Conservation (phyloP, 2,329 filamentous ascomycete species). For the Leptographium flavum region DNA sequence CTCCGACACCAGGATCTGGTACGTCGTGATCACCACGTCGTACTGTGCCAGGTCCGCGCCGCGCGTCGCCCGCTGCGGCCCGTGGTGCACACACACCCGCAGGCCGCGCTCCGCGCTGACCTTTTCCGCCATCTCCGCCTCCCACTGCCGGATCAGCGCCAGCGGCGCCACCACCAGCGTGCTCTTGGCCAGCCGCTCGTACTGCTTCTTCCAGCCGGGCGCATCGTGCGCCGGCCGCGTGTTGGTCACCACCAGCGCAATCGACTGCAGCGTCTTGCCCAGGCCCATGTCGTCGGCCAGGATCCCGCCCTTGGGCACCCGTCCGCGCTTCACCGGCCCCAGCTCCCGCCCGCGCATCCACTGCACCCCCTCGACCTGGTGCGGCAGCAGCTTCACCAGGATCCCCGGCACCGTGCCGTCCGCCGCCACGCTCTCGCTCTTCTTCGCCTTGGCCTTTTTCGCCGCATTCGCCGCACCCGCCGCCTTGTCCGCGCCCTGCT, state of each 20-base stretch:
- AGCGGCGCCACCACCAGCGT: conserved; percentile 89
- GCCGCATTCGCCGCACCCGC: conserved; percentile 33
- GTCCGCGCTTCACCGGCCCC: conserved; percentile 67
- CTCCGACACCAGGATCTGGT: conserved; percentile 88
- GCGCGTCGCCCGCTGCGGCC: conserved; percentile 68
- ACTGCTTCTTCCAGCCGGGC: conserved; percentile 52
- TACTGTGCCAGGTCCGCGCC: conserved; percentile 65
- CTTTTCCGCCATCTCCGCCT: conserved; percentile 78
- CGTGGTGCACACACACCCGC: conserved; percentile 82
- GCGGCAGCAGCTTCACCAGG: conserved; percentile 75
- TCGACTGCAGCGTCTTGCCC: conserved; percentile 90
- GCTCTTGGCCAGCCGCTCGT: conserved; percentile 54
- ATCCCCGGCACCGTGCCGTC: conserved; percentile 58
- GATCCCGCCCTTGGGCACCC: conserved; percentile 80
- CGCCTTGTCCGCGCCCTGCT: background rate
- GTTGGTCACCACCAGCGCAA: conserved; percentile 77
- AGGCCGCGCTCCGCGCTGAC: conserved; percentile 53
- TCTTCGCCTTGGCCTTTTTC: conserved; percentile 24
- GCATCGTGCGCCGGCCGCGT: conserved; percentile 48
- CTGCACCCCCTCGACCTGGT: conserved; percentile 83
- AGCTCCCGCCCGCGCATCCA: conserved; percentile 95
- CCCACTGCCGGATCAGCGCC: conserved; percentile 94
- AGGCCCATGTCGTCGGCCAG: conserved; percentile 95
- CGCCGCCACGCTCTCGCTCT: too few species aligned
- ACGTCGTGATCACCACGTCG: conserved; percentile 94